Evolutionary conservation across 2,329 filamentous ascomycete species (phyloP).

Genomic region (Xylaria sp.): DNA sequence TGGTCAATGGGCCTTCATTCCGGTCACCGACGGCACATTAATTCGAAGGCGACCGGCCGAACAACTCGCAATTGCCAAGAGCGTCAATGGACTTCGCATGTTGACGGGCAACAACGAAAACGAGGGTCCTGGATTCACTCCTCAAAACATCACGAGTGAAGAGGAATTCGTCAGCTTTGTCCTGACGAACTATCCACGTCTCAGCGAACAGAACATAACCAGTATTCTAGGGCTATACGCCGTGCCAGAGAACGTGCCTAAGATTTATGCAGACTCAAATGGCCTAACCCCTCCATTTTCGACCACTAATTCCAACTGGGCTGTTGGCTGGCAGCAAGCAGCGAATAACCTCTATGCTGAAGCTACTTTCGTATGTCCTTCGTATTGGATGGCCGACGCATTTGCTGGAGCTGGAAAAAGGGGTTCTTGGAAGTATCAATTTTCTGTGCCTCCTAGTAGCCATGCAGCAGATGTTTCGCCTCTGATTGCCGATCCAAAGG

Average conservation of each 20-base stretch:
- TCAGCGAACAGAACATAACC: slow-evolving; percentile 49
- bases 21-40: slow-evolving; percentile 53
- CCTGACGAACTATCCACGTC: slow-evolving; percentile 49
- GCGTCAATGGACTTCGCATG: slow-evolving; percentile 50
- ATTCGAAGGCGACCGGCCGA: slow-evolving; percentile 47
- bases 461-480: slow-evolving; percentile 55
- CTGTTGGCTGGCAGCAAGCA: slow-evolving; percentile 65
- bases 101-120: slow-evolving; percentile 53
- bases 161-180: slow-evolving; percentile 50
- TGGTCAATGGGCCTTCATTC: slow-evolving; percentile 52
- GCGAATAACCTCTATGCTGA: slow-evolving; percentile 66
- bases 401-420: slow-evolving; percentile 49
- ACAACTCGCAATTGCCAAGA: slow-evolving; percentile 46
- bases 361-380: slow-evolving; percentile 65
- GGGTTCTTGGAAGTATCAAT: slow-evolving; percentile 61
- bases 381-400: slow-evolving; percentile 65
- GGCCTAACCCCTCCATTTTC: slow-evolving; percentile 57
- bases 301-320: slow-evolving; percentile 60
- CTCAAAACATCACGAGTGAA: slow-evolving; percentile 51
- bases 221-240: slow-evolving; percentile 50
- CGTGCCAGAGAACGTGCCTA: slow-evolving; percentile 41
- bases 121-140: slow-evolving; percentile 54
- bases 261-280: slow-evolving; percentile 52
- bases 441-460: slow-evolving; percentile 55
- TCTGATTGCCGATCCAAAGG: slow-evolving; percentile 49